Conservation (phyloP, 2,329 filamentous ascomycete genomes). For the Exophiala phaeomuriformis region DNA sequence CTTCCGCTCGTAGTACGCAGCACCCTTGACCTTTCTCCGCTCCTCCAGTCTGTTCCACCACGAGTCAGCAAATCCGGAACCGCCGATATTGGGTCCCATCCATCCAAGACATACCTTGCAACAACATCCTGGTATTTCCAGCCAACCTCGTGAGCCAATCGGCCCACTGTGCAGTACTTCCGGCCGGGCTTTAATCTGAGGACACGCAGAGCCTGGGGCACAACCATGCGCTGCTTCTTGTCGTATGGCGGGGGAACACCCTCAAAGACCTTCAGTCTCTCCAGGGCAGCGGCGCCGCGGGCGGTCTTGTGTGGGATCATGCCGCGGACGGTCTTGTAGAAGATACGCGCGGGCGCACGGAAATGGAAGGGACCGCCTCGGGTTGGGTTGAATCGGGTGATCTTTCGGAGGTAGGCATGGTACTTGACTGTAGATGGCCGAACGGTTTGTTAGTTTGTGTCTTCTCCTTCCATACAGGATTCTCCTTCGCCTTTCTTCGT, state of each 20-base stretch:
- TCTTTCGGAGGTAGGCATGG: constrained; percentile 99
- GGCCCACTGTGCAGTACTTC: constrained; percentile 99
- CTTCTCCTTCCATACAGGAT: no score
- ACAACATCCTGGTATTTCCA: constrained; percentile 99
- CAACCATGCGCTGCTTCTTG: constrained; percentile 99
- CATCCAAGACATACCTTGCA: constrained; percentile 61
- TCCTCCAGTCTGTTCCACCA: constrained; percentile 74
- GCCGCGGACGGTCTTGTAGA: constrained; percentile 99
- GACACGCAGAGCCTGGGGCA: constrained; percentile 94
- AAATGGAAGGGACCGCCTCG: constrained; percentile 99
- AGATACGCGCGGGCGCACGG: constrained; percentile 97
- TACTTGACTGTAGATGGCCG: constrained; percentile 80
- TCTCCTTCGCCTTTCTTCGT: no score
- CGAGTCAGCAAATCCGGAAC: constrained; percentile 2
- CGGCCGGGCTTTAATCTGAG: constrained; percentile 95
- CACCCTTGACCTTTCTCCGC: constrained; percentile 98
- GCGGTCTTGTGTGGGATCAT: constrained; percentile 99
- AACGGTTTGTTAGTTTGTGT: constrained; percentile 17
- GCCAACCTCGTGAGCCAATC: constrained; percentile 97
- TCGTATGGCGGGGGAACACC: constrained; percentile 98
- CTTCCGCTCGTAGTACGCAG: constrained; percentile 99
- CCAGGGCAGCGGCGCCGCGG: constrained; percentile 89
- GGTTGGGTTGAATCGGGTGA: constrained; percentile 99
- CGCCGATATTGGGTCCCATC: not conserved
- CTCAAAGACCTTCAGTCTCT: constrained; percentile 99